Percentiles rank a stretch among this genome's conserved stretches.
Evolutionary conservation across 2,329 filamentous ascomycete genomes (phyloP).

Genomic region (Aspergillus pseudoglaucus): DNA sequence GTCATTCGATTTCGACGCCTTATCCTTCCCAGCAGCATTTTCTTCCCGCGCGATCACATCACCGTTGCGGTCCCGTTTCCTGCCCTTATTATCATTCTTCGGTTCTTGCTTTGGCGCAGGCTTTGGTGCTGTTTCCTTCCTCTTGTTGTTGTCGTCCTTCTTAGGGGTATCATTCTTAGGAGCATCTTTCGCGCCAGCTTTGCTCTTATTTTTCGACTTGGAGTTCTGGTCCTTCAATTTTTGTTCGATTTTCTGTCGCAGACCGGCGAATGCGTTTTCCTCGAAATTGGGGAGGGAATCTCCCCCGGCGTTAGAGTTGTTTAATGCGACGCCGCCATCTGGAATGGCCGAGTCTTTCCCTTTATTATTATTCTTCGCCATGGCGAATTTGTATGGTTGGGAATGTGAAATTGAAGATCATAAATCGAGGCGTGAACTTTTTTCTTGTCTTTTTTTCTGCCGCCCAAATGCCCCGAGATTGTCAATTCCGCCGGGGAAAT

Average conservation of each 20-base stretch:
- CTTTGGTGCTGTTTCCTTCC: constrained; percentile 17
- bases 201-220: constrained; percentile 23
- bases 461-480: constrained; percentile 16
- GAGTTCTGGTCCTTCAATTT: constrained; percentile 29
- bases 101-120: constrained; percentile 12
- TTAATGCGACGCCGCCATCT: constrained; percentile 11
- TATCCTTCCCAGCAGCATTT: constrained; percentile 20
- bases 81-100: constrained; percentile 25
- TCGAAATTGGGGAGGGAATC: constrained; percentile 29
- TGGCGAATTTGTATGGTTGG: constrained; percentile 10
- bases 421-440: constrained; percentile 18
- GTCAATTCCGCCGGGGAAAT: constrained; percentile 21
- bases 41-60: constrained; percentile 36
- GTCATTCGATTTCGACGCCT: constrained; percentile 13
- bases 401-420: constrained; percentile 12
- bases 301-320: constrained; percentile 14
- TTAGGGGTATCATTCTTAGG: constrained; percentile 14
- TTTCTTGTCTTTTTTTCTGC: constrained; percentile 29
- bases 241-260: constrained; percentile 38
- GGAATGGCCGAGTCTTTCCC: constrained; percentile 14
- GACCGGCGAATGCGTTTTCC: constrained; percentile 33
- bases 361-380: constrained; percentile 36
- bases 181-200: constrained; percentile 14
- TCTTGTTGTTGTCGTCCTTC: constrained; percentile 6
- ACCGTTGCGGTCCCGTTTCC: constrained; percentile 43